Base-by-base conservation (phyloP, 2,329 filamentous ascomycete genomes). In the Hymenoscyphus fructigenus region DNA sequence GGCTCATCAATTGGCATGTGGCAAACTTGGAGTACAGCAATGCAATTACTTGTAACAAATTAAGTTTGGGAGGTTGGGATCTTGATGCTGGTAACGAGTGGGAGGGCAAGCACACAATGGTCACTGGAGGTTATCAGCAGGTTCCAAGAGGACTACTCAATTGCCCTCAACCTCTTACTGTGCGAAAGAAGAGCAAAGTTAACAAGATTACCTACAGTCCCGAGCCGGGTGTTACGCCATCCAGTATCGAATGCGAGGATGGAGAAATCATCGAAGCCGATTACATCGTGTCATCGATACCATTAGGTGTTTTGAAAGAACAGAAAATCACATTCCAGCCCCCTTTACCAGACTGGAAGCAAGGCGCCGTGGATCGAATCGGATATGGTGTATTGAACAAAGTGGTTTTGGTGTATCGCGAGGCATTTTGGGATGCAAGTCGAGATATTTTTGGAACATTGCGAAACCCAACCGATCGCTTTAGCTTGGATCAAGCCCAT, bases 1-100 rank as follows among this genome's bases (percentile, higher is more conserved):
- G 95, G 57, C 82, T 99, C 17, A 84, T 98, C 73, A 99, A 97
- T 74, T 99, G 95, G 95, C 96, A 99, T 77, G 91, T 97, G 76
- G 96, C 96, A 69, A 99, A 99, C 75, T 84, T 99, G 15, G 95
- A 99, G 77, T 99, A 99, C 75, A 96, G 94, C 68, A 99, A 98
- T 76, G 95, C 95, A 1, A 91, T 89, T 1, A 96, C 93, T 69
- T 88, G 97, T 62, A 89, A 91, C 69, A 90, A 91, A 68, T 85
- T 99, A 20, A 98, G 94, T 76, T 85, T 99, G 15, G 88, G 89
- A 7, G 89, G 93, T 0, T 98, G 96, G 92, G 96, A 99, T 77
- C 93, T 99, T 73, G 96, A 99, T 75, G 93, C 93, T 59, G 95
- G 95, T 0, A 97, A 99, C 72, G 95, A 99, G 75, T 99, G 96